A percentile compares a stretch with the other conserved stretches of the same genome.
These are phyloP conservation scores for Diaporthe vexans DNA, from an alignment of 2,329 filamentous ascomycete species.

Conservation along the genomic window DNA sequence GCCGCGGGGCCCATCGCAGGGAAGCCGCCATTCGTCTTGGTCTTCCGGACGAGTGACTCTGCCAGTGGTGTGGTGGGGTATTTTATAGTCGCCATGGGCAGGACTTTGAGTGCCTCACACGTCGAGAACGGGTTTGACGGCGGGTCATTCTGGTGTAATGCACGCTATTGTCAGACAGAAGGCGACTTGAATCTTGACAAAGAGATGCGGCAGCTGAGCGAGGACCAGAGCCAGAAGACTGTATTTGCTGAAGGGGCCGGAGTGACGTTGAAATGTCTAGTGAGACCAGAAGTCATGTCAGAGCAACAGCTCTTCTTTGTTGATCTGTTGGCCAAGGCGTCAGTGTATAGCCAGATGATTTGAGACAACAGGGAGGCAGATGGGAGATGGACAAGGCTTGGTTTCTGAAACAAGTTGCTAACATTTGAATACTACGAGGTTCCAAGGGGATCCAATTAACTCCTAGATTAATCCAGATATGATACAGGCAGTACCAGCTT, in stretches of 20 bases:
- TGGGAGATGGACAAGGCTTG: not conserved
- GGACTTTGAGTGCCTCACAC: constrained; percentile 1
- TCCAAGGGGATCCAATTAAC: not conserved
- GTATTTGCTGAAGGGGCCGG: constrained; percentile 8
- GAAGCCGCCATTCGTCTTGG: not conserved
- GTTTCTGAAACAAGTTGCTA: not conserved
- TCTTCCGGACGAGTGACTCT: not conserved
- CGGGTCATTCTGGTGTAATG: constrained; percentile 13
- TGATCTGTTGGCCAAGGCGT: not conserved
- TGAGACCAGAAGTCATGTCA: constrained; percentile 8
- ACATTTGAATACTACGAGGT: not conserved
- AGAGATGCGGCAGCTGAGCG: not conserved
- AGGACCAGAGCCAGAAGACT: constrained; percentile 25
- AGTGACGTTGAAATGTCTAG: not conserved
- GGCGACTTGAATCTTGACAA: not conserved
- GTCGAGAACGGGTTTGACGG: constrained; percentile 13
- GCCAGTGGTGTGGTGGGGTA: not conserved
- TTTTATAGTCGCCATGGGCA: constrained; percentile 19
- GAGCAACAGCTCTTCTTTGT: constrained; percentile 11
- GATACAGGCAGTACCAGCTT: constrained; percentile 35
- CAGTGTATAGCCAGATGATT: constrained; percentile 13
- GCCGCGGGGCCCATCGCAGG: not conserved
- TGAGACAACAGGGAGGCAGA: not conserved
- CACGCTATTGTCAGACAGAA: constrained; percentile 2
- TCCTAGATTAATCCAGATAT: not conserved